These are phyloP conservation scores for Fusarium chlamydosporum DNA, from an alignment of 2,329 filamentous ascomycete species.

Conservation along the genomic window DNA sequence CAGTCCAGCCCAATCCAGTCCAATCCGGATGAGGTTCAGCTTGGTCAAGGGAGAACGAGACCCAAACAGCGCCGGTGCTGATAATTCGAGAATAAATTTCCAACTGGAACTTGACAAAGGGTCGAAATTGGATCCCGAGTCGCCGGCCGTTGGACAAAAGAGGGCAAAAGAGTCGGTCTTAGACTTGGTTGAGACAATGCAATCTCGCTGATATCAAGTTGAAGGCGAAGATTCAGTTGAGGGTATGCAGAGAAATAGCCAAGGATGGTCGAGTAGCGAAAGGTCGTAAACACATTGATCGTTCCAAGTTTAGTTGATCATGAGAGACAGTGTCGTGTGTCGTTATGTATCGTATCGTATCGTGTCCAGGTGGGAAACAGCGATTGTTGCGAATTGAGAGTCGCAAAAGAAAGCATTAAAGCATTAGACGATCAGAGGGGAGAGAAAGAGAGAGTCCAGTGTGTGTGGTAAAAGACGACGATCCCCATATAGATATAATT, in stretches of 20 bases:
- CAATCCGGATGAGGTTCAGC: not conserved
- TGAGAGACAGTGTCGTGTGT: constrained; percentile 14
- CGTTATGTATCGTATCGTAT: constrained; percentile 4
- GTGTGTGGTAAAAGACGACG: constrained; percentile 18
- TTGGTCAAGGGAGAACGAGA: constrained; percentile 36
- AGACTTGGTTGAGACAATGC: constrained; percentile 43
- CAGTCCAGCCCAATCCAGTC: not conserved
- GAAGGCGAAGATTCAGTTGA: constrained; percentile 18
- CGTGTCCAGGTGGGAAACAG: constrained; percentile 23
- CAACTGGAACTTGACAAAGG: constrained; percentile 27
- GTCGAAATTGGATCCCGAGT: constrained; percentile 27
- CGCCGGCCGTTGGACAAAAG: constrained; percentile 18
- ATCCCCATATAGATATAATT: constrained; percentile 42
- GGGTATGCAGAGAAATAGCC: constrained; percentile 38
- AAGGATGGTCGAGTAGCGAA: constrained; percentile 37
- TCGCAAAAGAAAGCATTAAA: constrained; percentile 25
- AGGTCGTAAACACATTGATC: constrained; percentile 38
- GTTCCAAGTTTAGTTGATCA: constrained; percentile 16
- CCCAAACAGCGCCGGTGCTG: constrained; percentile 11
- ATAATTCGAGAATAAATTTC: constrained; percentile 8
- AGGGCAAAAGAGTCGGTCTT: constrained; percentile 30
- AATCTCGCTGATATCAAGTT: constrained; percentile 38
- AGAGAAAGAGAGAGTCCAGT: not conserved
- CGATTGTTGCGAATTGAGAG: constrained; percentile 22
- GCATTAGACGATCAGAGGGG: constrained; percentile 16